Percentiles rank a stretch among this genome's conserved stretches.
Evolutionary conservation across 257 asterid genomes (phyloP).

Genomic region (Rubia yunnanensis): DNA sequence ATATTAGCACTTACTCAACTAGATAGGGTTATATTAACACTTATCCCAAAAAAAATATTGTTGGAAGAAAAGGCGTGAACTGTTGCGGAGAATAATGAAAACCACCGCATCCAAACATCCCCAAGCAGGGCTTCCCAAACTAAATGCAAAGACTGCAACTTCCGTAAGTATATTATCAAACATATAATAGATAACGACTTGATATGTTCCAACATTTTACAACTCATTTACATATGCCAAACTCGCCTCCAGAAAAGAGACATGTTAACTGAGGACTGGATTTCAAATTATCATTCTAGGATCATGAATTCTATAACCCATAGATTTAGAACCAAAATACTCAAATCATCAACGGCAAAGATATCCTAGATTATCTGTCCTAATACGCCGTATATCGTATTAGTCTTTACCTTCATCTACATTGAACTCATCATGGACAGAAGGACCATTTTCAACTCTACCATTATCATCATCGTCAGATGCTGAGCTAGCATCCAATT

Average conservation of each 20-base stretch:
- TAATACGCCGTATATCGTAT: not conserved
- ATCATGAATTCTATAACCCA: not conserved
- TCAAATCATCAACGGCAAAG: not conserved
- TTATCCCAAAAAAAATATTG: no score
- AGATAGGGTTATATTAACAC: no score
- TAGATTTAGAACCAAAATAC: not conserved
- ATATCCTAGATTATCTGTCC: not conserved
- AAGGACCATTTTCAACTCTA: conserved; percentile 15
- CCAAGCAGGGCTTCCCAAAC: no score
- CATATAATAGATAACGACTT: not conserved
- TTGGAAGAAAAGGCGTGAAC: no score
- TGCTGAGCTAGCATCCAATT: conserved; percentile 47
- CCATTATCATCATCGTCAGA: conserved; percentile 33
- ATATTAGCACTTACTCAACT: no score
- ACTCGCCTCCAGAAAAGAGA: not conserved
- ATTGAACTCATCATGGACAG: not conserved
- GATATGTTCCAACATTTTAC: not conserved
- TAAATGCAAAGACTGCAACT: no score
- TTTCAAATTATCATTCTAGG: not conserved
- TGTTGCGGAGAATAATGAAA: no score
- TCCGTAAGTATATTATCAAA: no score
- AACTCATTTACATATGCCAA: conserved; percentile 8
- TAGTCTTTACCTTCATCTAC: not conserved
- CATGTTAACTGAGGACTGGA: not conserved
- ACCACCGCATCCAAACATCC: no score